Percentiles rank a stretch among this genome's conserved stretches.
Conservation (phyloP, 257 asterid genomes). For the Nicotiana tomentosiformis region DNA sequence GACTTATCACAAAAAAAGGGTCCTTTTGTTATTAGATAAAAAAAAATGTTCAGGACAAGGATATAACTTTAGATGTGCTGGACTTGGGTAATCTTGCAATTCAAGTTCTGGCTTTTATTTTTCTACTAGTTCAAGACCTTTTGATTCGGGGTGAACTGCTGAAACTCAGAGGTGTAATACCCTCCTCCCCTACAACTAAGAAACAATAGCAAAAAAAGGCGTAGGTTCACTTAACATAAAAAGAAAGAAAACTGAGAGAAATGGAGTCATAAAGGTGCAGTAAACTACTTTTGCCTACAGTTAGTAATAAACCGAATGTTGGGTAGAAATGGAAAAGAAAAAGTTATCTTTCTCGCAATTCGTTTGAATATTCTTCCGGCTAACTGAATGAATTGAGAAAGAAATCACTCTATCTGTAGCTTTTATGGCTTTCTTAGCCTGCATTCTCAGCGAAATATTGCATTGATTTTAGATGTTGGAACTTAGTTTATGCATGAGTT, state of each 20-base stretch:
- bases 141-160: neutral
- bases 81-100: neutral
- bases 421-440: neutral
- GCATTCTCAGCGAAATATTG: neutral
- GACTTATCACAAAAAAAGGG: neutral
- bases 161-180: neutral
- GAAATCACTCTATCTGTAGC: neutral
- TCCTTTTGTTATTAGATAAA: too few relatives aligned
- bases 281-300: neutral
- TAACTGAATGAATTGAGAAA: neutral
- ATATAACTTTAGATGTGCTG: neutral
- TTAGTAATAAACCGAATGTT: neutral
- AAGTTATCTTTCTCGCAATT: neutral
- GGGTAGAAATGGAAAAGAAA: neutral
- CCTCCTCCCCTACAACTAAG: neutral
- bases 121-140: neutral
- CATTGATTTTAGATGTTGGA: neutral
- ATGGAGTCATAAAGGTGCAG: neutral
- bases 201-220: neutral
- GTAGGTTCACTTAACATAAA: neutral
- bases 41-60: neutral
- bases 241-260: neutral
- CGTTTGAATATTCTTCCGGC: neutral
- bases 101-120: neutral
- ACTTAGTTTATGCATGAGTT: neutral